Evolutionary conservation across 139 green algal species (phyloP).

Genomic region (Chlamydomonas sphaeroides): DNA sequence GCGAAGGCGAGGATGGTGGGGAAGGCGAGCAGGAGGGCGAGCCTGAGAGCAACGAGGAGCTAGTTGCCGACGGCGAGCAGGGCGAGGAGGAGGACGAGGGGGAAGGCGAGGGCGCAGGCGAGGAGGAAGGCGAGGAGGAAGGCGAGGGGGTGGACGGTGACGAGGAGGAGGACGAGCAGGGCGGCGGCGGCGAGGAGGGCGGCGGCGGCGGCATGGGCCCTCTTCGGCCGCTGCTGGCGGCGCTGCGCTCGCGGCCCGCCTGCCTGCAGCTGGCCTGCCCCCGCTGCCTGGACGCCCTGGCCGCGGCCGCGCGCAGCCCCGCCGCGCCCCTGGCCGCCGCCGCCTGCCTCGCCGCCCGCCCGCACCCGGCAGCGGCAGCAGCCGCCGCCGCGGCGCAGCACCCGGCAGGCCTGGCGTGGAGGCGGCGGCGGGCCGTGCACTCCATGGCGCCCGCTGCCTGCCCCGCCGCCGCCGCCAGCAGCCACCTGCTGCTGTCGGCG

Average conservation of each 20-base stretch:
- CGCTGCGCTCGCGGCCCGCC: background rate
- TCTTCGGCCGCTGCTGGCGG: background rate
- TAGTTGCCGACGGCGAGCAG: too few species aligned
- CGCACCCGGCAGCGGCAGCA: conserved; percentile 1
- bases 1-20: background rate
- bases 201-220: too few species aligned
- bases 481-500: background rate
- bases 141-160: background rate
- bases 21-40: background rate
- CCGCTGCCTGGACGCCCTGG: background rate
- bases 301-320: too few species aligned
- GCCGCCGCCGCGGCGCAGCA: background rate
- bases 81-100: background rate
- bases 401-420: background rate
- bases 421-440: conserved; percentile 5
- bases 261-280: background rate
- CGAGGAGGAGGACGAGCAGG: background rate
- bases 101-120: background rate
- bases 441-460: background rate
- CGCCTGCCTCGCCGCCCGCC: background rate
- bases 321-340: too few species aligned
- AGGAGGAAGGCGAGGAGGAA: background rate
- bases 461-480: background rate
- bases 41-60: too few species aligned
- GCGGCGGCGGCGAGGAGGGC: background rate